Conservation (phyloP, 2,329 filamentous ascomycete species). For the Xylaria sp. region DNA sequence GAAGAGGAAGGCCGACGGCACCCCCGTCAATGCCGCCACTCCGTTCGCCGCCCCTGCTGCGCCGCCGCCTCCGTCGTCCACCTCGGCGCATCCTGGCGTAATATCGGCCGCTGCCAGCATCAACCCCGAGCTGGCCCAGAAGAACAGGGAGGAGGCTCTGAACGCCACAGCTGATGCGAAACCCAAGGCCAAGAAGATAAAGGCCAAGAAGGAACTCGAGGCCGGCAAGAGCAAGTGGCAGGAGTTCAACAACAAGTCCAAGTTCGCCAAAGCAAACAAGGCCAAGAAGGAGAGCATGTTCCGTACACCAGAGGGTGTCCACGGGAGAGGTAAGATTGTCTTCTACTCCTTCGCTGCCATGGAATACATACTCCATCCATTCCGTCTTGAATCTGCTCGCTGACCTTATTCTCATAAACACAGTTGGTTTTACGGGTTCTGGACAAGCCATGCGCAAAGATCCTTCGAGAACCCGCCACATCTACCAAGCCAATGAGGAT, state of each 20-base stretch:
- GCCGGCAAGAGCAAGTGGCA: constrained; percentile 94
- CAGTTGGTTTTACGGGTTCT: constrained; percentile 96
- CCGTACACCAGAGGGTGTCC: constrained; percentile 85
- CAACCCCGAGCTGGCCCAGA: constrained; percentile 62
- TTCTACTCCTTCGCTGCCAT: not conserved
- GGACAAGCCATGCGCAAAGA: constrained; percentile 97
- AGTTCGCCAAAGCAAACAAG: constrained; percentile 68
- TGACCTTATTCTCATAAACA: constrained; percentile 43
- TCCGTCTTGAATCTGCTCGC: constrained; percentile 29
- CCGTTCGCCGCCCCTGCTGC: constrained; percentile 51
- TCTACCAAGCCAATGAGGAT: constrained; percentile 82
- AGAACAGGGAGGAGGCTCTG: constrained; percentile 68
- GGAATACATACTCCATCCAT: too few relatives aligned
- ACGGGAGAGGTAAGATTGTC: constrained; percentile 78
- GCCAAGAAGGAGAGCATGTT: constrained; percentile 97
- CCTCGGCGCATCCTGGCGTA: constrained; percentile 57
- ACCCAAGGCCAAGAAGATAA: constrained; percentile 86
- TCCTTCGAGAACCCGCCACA: constrained; percentile 80
- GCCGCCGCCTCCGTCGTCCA: constrained; percentile 44
- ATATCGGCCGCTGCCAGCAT: constrained; percentile 68
- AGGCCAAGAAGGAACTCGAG: constrained; percentile 90
- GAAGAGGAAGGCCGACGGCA: constrained; percentile 88
- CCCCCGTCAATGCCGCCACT: constrained; percentile 62
- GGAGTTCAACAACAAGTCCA: constrained; percentile 85
- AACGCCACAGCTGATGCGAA: constrained; percentile 77